Evolutionary conservation across 352 stramenopile genomes (phyloP).

Genomic region (Phytophthora pluvialis): DNA sequence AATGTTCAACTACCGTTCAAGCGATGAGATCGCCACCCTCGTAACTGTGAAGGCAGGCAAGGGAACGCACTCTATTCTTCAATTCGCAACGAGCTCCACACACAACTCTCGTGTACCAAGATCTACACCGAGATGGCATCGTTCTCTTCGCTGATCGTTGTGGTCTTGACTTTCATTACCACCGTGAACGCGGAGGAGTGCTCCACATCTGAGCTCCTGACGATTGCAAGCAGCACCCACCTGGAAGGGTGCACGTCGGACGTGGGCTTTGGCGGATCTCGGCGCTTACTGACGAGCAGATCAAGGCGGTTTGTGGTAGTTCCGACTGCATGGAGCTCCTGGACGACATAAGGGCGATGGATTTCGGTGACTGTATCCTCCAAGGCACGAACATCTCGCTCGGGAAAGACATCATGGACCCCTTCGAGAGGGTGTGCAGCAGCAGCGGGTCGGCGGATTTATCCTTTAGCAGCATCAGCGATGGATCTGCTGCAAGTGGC

Average conservation of each 20-base stretch:
- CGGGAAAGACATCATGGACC: conserved; percentile 32
- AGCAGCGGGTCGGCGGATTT: conserved; percentile 15
- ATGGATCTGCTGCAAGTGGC: not conserved
- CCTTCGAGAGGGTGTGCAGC: conserved; percentile 22
- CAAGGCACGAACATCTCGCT: conserved; percentile 24
- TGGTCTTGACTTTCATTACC: not conserved
- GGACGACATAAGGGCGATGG: conserved; percentile 26
- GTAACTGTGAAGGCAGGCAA: not conserved
- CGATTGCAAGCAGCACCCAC: conserved; percentile 18
- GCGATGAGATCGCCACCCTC: not conserved
- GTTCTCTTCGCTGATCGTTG: not conserved
- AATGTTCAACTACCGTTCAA: conserved; percentile 1
- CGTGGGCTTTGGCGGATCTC: conserved; percentile 21
- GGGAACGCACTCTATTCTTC: conserved; percentile 1
- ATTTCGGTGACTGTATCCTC: conserved; percentile 33
- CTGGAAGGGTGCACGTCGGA: conserved; percentile 23
- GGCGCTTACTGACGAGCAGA: conserved; percentile 20
- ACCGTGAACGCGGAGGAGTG: conserved; percentile 14
- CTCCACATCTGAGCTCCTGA: conserved; percentile 15
- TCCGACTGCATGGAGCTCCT: conserved; percentile 27
- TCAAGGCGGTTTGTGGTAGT: conserved; percentile 31
- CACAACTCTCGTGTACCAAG: not conserved
- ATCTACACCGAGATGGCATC: conserved; percentile 3
- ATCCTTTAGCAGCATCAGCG: conserved; percentile 1
- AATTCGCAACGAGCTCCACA: not conserved